A percentile compares a stretch with the other conserved stretches of the same genome.
Conservation (phyloP, 169 alveolate genomes). For the Cryptosporidium ubiquitum region DNA sequence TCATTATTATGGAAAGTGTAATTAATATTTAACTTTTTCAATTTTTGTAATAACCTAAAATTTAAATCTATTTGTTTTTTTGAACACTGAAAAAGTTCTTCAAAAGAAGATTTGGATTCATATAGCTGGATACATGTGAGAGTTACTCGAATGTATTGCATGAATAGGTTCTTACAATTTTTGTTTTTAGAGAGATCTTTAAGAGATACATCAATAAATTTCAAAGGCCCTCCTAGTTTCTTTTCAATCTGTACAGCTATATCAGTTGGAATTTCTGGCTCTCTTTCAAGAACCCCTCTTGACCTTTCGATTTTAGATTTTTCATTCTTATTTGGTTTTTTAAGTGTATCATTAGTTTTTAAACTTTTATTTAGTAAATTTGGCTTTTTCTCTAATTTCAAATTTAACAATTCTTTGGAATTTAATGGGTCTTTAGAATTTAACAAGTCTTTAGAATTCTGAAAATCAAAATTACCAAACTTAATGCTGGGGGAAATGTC, state of each 20-base stretch:
- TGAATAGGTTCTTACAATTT: not conserved
- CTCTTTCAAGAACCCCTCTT: slow-evolving; percentile 9
- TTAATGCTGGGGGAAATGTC: not conserved
- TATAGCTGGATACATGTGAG: slow-evolving; percentile 7
- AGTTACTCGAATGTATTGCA: not conserved
- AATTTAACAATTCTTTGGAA: too few species aligned
- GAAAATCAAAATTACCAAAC: not conserved
- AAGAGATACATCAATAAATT: not conserved
- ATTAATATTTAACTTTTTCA: not conserved
- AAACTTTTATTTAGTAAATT: not conserved
- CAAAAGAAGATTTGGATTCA: not conserved
- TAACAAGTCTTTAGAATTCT: not conserved
- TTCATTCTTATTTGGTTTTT: not conserved
- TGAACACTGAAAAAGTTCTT: slow-evolving; percentile 28
- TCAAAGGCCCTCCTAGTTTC: slow-evolving; percentile 28
- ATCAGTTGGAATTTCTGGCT: slow-evolving; percentile 19
- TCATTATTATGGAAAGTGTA: not conserved
- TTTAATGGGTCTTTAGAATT: too few species aligned
- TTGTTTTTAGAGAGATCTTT: not conserved
- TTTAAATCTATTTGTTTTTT: not conserved
- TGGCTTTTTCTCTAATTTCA: not conserved
- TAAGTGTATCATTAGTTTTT: not conserved
- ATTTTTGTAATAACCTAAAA: not conserved
- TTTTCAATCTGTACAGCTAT: slow-evolving; percentile 15
- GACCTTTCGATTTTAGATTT: not conserved